Percentiles rank a stretch among this genome's conserved stretches.
Conservation (phyloP, 306 rosid species). For the Amphicarpaea edgeworthii region DNA sequence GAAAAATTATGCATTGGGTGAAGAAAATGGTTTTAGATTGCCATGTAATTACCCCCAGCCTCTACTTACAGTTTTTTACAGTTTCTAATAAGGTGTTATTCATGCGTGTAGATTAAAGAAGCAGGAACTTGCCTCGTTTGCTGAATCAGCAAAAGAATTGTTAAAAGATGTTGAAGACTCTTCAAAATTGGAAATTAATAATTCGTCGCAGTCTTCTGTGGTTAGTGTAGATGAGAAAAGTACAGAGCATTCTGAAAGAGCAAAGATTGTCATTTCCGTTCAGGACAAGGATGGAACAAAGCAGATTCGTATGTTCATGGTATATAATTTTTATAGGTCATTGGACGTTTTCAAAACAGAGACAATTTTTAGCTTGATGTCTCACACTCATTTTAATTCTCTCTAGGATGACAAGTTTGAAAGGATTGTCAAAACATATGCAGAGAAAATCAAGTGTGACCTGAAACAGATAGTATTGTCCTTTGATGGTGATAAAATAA, state of each 20-base stretch:
- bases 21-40: slow-evolving; percentile 15
- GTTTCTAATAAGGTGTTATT: slow-evolving; percentile 32
- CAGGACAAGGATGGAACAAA: slow-evolving; percentile 76
- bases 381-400: slow-evolving; percentile 37
- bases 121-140: slow-evolving; percentile 73
- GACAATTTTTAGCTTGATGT: slow-evolving; percentile 9
- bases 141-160: slow-evolving; percentile 69
- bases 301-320: slow-evolving; percentile 81
- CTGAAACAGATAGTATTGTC: slow-evolving; percentile 59
- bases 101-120: slow-evolving; percentile 66
- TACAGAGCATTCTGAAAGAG: slow-evolving; percentile 63
- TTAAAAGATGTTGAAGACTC: slow-evolving; percentile 68
- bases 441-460: slow-evolving; percentile 73
- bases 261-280: slow-evolving; percentile 73
- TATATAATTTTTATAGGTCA: slow-evolving; percentile 46
- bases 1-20: slow-evolving; percentile 8
- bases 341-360: slow-evolving; percentile 14
- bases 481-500: slow-evolving; percentile 88
- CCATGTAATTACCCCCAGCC: background rate
- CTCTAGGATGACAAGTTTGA: slow-evolving; percentile 87
- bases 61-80: background rate
- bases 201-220: slow-evolving; percentile 45
- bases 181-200: slow-evolving; percentile 49
- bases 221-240: slow-evolving; percentile 52
- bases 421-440: slow-evolving; percentile 76